Evolutionary conservation across 1,139 yeast genomes (phyloP), one percentile per base, ranked within the genome.

Genomic region (Lodderomyces beijingensis): DNA sequence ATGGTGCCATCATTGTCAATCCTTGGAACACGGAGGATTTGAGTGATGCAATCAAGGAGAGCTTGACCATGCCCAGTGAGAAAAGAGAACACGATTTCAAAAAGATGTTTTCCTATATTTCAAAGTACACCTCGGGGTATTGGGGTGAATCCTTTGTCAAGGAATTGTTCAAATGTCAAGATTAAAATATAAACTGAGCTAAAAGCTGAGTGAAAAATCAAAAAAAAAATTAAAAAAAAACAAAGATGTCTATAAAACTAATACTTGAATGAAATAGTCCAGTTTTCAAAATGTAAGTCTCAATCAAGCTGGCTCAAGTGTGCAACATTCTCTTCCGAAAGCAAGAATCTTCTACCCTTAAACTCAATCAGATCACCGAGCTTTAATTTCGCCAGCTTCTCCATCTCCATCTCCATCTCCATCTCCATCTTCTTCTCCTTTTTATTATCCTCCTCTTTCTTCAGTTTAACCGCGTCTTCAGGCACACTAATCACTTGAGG

Each of bases 21-120:
- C 99, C 99, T 3, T 91, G 99, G 99, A 91, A 89, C 56, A 89
- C 91, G 12, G 98, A 93, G 47, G 98, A 93, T 47, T 62, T 91
- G 51, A 78, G 95, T 22, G 84, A 77, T 31, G 83, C 97, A 2
- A 83, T 91, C 37, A 72, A 81, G 49, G 96, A 89, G 53, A 82
- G 95, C 26, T 70, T 91, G 49, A 87, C 96, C 0, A 63, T 91
- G 55, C 85, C 94, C 3, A 76, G 74, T 24, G 96, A 87, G 48
- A 86, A 85, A 67, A 77, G 77, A 48, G 70, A 63, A 23, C 75
- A 79, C 14, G 89, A 88, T 51, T 91, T 88, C 62, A 73, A 79
- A 35, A 86, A 85, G 58, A 70, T 91, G 55, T 87, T 86, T 65
- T 77, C 74, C 41, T 91, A 91, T 55, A 87, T 91, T 44, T 77